phyloP scores from a whole-genome alignment of 164 flowering plant genomes.

The Macadamia integrifolia region DNA sequence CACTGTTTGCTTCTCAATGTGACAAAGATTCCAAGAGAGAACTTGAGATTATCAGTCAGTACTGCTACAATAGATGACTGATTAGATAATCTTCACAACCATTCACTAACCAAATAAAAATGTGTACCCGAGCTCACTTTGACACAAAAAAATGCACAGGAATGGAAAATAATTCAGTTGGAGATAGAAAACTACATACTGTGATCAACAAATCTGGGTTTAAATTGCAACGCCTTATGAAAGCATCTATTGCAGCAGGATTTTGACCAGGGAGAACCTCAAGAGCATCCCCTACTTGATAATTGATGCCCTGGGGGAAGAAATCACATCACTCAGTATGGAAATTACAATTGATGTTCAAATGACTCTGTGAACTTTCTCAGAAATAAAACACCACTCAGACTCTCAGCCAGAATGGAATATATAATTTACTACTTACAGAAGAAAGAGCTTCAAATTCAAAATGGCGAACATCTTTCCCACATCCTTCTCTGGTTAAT shows the following conservation, averaged over 20 bases:
- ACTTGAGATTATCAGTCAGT: too few species aligned
- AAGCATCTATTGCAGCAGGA: slow-evolving; percentile 71
- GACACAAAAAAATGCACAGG: too few species aligned
- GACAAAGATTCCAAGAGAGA: too few species aligned
- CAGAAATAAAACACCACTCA: neutral
- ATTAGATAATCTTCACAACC: too few species aligned
- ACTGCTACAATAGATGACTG: too few species aligned
- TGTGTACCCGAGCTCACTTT: too few species aligned
- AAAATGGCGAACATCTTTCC: slow-evolving; percentile 82
- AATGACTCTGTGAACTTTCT: neutral
- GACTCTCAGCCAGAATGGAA: neutral
- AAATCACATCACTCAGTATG: neutral
- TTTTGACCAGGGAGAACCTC: slow-evolving; percentile 81
- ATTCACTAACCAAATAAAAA: too few species aligned
- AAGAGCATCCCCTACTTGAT: slow-evolving; percentile 84
- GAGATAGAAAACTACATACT: slow-evolving; percentile 34
- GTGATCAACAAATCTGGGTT: slow-evolving; percentile 67
- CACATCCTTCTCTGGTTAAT: slow-evolving; percentile 43
- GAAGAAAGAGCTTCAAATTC: slow-evolving; percentile 78
- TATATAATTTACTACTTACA: slow-evolving; percentile 39
- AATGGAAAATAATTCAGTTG: too few species aligned
- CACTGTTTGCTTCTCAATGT: too few species aligned
- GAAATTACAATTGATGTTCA: neutral
- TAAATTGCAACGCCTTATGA: slow-evolving; percentile 69
- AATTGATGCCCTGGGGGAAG: slow-evolving; percentile 50